phyloP scores from a whole-genome alignment of 2,329 filamentous ascomycete genomes.

The Trichoderma breve region DNA sequence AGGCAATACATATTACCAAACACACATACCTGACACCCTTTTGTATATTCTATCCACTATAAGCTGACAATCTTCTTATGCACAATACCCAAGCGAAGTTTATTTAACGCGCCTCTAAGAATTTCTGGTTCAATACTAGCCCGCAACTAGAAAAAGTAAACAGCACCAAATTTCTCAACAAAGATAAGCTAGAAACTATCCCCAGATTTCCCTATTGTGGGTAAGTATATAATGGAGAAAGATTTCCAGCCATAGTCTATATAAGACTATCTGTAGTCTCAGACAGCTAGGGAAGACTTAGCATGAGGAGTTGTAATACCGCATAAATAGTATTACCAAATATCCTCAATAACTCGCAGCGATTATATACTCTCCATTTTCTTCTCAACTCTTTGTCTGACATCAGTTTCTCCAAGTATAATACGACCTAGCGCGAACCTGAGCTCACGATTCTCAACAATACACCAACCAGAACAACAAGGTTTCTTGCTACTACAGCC shows the following conservation, averaged over 20 bases:
- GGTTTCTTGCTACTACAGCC: background rate
- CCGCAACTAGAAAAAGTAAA: background rate
- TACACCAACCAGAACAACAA: background rate
- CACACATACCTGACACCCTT: background rate
- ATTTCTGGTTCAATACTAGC: background rate
- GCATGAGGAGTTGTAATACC: background rate
- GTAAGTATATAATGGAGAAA: background rate
- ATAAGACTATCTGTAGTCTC: background rate
- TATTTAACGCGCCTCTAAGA: background rate
- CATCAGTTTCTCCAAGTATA: background rate
- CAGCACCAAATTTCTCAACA: background rate
- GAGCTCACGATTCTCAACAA: background rate
- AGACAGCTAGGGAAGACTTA: background rate
- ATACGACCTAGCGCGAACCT: background rate
- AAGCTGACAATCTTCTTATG: background rate
- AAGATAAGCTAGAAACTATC: background rate
- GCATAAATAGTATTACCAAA: background rate
- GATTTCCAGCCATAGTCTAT: background rate
- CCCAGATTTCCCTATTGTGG: background rate
- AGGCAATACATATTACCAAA: background rate
- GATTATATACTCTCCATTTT: background rate
- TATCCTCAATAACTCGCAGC: background rate
- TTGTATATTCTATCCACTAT: background rate
- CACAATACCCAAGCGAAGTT: background rate
- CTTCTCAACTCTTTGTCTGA: background rate